These are phyloP conservation scores for Phylloporus sp. DNA, from an alignment of 768 basidiomycete species.

Conservation along the genomic window DNA sequence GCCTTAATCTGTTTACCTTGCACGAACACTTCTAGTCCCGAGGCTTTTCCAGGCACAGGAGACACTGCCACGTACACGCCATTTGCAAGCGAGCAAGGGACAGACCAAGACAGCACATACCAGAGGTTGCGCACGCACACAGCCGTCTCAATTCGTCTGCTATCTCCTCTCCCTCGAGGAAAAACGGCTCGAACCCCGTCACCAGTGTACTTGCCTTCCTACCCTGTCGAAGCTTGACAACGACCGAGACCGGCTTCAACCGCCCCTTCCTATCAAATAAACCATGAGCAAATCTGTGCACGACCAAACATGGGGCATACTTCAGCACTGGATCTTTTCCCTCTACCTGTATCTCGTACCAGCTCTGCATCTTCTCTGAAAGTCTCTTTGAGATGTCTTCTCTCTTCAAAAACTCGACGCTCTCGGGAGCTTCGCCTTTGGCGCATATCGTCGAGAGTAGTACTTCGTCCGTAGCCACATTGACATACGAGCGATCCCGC, in stretches of 20 bases:
- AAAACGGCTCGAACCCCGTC: constrained; percentile 75
- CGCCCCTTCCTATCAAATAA: constrained; percentile 60
- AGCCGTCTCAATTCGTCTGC: constrained; percentile 71
- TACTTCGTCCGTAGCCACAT: constrained; percentile 47
- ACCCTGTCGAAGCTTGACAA: constrained; percentile 70
- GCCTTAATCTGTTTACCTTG: constrained; percentile 77
- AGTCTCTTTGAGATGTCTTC: constrained; percentile 57
- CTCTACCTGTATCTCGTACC: constrained; percentile 59
- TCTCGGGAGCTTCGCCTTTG: constrained; percentile 29
- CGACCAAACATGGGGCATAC: constrained; percentile 36
- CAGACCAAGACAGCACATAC: constrained; percentile 39
- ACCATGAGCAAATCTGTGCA: not conserved
- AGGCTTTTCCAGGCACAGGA: constrained; percentile 51
- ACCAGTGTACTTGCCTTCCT: constrained; percentile 73
- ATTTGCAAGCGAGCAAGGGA: not conserved
- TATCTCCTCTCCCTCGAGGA: constrained; percentile 62
- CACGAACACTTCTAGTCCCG: constrained; percentile 67
- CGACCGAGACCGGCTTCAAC: constrained; percentile 63
- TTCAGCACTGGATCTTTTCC: constrained; percentile 53
- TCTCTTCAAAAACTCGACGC: constrained; percentile 55
- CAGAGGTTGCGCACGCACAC: constrained; percentile 77
- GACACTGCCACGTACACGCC: constrained; percentile 41
- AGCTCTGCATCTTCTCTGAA: constrained; percentile 65
- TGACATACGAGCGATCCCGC: constrained; percentile 63
- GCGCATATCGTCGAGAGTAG: constrained; percentile 35